phyloP scores from a whole-genome alignment of 345 rosid genomes.

The Populus euphratica region DNA sequence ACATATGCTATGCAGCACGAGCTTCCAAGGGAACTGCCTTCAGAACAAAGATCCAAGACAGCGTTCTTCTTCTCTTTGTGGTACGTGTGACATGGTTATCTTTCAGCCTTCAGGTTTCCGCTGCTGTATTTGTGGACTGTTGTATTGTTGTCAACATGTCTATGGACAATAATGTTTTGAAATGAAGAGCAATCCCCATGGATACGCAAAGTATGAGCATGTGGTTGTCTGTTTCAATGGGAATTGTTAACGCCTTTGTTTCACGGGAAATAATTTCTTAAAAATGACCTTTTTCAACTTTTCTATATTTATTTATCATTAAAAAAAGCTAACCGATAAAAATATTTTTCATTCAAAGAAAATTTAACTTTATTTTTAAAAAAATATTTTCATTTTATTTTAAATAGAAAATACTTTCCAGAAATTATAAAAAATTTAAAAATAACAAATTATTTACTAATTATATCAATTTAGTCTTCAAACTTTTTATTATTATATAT shows the following conservation, averaged over 20 bases:
- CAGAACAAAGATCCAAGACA: conserved; percentile 56
- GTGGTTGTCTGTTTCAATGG: neutral
- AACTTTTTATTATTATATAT: no score
- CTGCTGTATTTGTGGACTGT: neutral
- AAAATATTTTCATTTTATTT: no score
- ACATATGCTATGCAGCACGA: conserved; percentile 42
- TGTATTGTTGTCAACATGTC: neutral
- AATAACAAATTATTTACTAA: no score
- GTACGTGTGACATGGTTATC: conserved; percentile 36
- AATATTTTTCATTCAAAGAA: no score
- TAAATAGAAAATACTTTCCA: no score
- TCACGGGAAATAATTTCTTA: no score
- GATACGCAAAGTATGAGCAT: neutral
- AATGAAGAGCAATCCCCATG: neutral
- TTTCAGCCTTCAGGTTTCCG: neutral
- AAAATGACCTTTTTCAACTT: no score
- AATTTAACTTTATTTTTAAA: no score
- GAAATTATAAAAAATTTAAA: no score
- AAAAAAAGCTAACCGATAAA: no score
- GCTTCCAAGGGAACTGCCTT: conserved; percentile 94
- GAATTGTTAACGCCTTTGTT: neutral
- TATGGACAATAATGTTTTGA: neutral
- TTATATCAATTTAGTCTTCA: no score
- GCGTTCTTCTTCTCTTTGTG: conserved; percentile 64
- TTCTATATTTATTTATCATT: no score